These are phyloP conservation scores for Neurospora sp. DNA, from an alignment of 495 filamentous ascomycete genomes.

Conservation along the genomic window DNA sequence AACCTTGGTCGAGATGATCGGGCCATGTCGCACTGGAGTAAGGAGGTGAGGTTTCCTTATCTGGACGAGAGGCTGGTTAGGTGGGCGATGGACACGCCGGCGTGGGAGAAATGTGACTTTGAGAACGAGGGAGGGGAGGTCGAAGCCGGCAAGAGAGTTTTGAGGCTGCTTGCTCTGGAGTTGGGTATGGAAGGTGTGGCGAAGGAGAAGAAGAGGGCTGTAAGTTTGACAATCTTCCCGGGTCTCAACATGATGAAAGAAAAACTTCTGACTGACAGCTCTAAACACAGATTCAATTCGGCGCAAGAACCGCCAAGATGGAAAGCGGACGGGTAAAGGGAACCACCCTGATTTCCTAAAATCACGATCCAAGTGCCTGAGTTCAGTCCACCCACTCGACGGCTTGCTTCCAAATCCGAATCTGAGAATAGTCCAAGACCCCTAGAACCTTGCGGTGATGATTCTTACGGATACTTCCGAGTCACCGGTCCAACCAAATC, in stretches of 20 bases:
- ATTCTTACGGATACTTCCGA: slow-evolving; percentile 53
- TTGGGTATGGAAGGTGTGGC: slow-evolving; percentile 63
- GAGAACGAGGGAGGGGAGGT: slow-evolving; percentile 35
- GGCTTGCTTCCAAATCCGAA: neutral
- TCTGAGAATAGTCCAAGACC: neutral
- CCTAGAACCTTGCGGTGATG: slow-evolving; percentile 40
- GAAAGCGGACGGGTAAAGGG: slow-evolving; percentile 63
- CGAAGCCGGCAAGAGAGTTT: slow-evolving; percentile 70
- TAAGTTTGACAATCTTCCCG: slow-evolving; percentile 19
- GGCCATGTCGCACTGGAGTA: slow-evolving; percentile 80
- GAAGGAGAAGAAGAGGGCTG: slow-evolving; percentile 82
- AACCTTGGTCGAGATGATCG: slow-evolving; percentile 93
- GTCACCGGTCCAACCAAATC: slow-evolving; percentile 22
- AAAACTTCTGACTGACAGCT: slow-evolving; percentile 1
- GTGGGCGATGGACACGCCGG: slow-evolving; percentile 64
- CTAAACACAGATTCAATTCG: slow-evolving; percentile 61
- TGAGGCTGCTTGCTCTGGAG: slow-evolving; percentile 67
- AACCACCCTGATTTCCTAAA: slow-evolving; percentile 40
- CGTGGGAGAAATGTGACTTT: slow-evolving; percentile 84
- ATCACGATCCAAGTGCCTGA: neutral
- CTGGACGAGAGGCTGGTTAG: slow-evolving; percentile 77
- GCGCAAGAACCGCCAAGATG: slow-evolving; percentile 79
- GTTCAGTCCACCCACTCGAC: neutral
- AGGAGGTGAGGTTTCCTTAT: slow-evolving; percentile 86
- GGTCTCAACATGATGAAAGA: neutral